phyloP scores from a whole-genome alignment of 2,329 filamentous ascomycete genomes.

The Cucurbitaria berberidis region DNA sequence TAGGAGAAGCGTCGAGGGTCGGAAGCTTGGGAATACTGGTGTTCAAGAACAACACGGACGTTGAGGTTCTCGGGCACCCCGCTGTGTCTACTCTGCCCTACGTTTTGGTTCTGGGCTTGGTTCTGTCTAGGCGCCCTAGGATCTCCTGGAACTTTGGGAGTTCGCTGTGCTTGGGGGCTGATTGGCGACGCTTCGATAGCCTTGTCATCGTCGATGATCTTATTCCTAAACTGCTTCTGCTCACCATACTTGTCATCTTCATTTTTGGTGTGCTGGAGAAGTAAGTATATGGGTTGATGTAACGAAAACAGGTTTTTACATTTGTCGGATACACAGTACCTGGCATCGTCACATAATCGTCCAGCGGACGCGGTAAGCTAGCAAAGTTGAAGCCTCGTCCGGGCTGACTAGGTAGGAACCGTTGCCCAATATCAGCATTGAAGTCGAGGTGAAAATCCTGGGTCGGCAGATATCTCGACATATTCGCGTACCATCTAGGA shows the following conservation, averaged over 20 bases:
- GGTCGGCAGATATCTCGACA: constrained; percentile 49
- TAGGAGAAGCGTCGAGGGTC: constrained; percentile 29
- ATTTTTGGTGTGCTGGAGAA: constrained; percentile 9
- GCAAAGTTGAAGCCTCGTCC: constrained; percentile 56
- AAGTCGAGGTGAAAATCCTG: constrained; percentile 50
- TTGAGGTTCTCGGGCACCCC: constrained; percentile 37
- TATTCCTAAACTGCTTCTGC: constrained; percentile 1
- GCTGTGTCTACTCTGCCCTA: constrained; percentile 16
- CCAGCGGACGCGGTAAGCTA: constrained; percentile 47
- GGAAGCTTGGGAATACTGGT: constrained; percentile 18
- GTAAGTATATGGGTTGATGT: neutral
- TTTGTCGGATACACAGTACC: constrained; percentile 50
- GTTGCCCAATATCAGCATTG: constrained; percentile 52
- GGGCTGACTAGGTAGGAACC: constrained; percentile 47
- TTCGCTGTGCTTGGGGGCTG: constrained; percentile 3
- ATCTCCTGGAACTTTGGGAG: neutral
- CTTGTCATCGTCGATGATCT: constrained; percentile 4
- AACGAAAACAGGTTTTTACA: constrained; percentile 9
- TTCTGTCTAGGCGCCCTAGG: constrained; percentile 6
- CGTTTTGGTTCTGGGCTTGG: neutral
- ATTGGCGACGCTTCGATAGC: constrained; percentile 11
- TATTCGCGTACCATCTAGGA: constrained; percentile 49
- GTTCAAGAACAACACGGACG: constrained; percentile 37
- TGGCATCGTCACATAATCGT: constrained; percentile 55
- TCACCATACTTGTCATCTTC: constrained; percentile 3